A percentile compares a stretch with the other conserved stretches of the same genome.
Evolutionary conservation across 1,284 basidiomycete genomes (phyloP).

Genomic region (Boletus mariae): DNA sequence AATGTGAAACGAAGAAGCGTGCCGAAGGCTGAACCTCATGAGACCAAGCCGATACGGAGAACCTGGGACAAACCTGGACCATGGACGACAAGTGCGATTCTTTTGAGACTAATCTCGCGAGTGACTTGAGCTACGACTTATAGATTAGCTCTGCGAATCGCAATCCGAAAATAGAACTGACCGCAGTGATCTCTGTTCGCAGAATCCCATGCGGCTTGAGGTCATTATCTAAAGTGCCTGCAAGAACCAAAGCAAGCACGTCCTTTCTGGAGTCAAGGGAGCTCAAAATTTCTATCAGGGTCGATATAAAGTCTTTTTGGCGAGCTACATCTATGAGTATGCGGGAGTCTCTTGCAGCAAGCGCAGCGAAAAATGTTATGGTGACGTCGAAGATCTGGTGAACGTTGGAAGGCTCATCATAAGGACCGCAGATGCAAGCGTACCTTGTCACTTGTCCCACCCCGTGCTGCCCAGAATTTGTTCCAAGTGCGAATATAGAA

Average conservation of each 20-base stretch:
- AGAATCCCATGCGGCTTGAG: conserved; percentile 45
- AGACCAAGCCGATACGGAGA: conserved; percentile 8
- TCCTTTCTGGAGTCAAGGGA: conserved; percentile 39
- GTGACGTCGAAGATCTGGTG: conserved; percentile 41
- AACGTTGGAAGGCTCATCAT: background rate
- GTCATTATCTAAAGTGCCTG: conserved; percentile 35
- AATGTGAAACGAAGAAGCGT: conserved; percentile 49
- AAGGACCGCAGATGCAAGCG: background rate
- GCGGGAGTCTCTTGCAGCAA: conserved; percentile 54
- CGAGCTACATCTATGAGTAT: conserved; percentile 52
- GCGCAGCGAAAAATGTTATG: conserved; percentile 52
- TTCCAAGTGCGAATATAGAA: conserved; percentile 67
- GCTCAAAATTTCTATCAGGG: conserved; percentile 45
- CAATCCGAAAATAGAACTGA: conserved; percentile 11
- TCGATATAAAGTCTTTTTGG: conserved; percentile 37
- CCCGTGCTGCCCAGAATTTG: conserved; percentile 53
- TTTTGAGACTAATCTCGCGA: conserved; percentile 45
- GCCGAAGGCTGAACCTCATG: conserved; percentile 46
- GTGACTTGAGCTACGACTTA: conserved; percentile 38
- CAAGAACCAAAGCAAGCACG: conserved; percentile 35
- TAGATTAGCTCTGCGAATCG: conserved; percentile 4
- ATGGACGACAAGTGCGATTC: conserved; percentile 41
- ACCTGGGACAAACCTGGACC: conserved; percentile 37
- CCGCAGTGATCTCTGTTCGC: conserved; percentile 26
- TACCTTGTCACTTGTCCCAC: conserved; percentile 58